Percentiles rank a stretch among this genome's conserved stretches.
Conservation (phyloP, 805 yeast genomes). For the Kazachstania psychrophila region DNA sequence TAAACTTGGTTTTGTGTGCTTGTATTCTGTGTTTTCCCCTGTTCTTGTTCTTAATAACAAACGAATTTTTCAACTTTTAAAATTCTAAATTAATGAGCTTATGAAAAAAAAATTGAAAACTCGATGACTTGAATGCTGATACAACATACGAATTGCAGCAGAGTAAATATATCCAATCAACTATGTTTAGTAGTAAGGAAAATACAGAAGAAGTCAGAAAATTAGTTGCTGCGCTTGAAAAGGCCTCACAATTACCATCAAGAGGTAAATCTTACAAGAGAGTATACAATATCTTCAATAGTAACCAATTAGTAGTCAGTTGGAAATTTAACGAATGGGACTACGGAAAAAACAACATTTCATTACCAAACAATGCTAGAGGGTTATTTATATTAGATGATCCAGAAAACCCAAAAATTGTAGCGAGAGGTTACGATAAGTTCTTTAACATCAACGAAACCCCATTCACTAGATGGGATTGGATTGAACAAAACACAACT, state of each 20-base stretch:
- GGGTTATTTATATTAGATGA: conserved; percentile 59
- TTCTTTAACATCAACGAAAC: conserved; percentile 78
- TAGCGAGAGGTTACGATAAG: conserved; percentile 86
- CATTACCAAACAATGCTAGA: conserved; percentile 67
- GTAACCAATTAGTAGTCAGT: conserved; percentile 24
- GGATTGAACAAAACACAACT: conserved; percentile 37
- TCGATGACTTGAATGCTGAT: too few relatives aligned
- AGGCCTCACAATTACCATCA: conserved; percentile 13
- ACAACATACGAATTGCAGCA: too few relatives aligned
- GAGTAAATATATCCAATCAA: too few relatives aligned
- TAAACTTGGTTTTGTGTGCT: too few relatives aligned
- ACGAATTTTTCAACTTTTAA: too few relatives aligned
- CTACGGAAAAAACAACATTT: conserved; percentile 46
- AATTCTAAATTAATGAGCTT: too few relatives aligned
- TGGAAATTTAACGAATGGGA: conserved; percentile 95
- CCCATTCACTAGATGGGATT: conserved; percentile 39
- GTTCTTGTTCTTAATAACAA: too few relatives aligned
- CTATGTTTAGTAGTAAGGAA: too few relatives aligned
- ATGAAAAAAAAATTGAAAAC: too few relatives aligned
- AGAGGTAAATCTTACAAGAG: conserved; percentile 30
- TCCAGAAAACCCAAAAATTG: conserved; percentile 35
- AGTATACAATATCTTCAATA: conserved; percentile 22
- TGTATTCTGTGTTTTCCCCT: too few relatives aligned
- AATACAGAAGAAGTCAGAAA: neutral
- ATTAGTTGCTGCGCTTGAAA: conserved; percentile 16